Percentiles rank a stretch among this genome's conserved stretches.
Conservation (phyloP, 495 filamentous ascomycete genomes). For the Neurospora cerealis region DNA sequence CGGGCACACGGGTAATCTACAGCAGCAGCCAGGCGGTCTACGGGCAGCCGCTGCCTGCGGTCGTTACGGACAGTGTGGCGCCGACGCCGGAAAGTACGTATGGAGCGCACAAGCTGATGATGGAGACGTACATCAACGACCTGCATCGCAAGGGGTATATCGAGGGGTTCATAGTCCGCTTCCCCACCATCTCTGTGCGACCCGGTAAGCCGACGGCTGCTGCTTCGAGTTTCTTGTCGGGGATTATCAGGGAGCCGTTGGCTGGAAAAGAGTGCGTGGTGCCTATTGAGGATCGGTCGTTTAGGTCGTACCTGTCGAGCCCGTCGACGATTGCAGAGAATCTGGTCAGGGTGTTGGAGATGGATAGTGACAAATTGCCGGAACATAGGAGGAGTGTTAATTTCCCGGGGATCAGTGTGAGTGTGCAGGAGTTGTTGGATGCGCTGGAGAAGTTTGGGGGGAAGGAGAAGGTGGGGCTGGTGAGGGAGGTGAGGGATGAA, state of each 20-base stretch:
- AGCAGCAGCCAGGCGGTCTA: constrained; percentile 29
- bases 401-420: constrained; percentile 63
- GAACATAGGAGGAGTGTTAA: constrained; percentile 54
- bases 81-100: constrained; percentile 64
- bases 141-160: constrained; percentile 61
- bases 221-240: constrained; percentile 62
- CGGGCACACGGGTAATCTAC: constrained; percentile 56
- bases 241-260: constrained; percentile 48
- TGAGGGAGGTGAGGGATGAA: constrained; percentile 57
- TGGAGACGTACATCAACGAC: constrained; percentile 66
- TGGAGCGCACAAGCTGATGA: constrained; percentile 70
- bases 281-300: constrained; percentile 46
- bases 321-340: constrained; percentile 62
- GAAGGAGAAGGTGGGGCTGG: constrained; percentile 50
- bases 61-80: constrained; percentile 34
- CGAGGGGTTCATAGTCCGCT: constrained; percentile 55
- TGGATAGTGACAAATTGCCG: constrained; percentile 46
- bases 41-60: constrained; percentile 25
- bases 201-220: constrained; percentile 68
- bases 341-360: constrained; percentile 49
- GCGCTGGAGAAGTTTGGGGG: constrained; percentile 61
- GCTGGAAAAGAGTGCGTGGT: constrained; percentile 55
- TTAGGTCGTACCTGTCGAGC: constrained; percentile 58
- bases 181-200: constrained; percentile 67
- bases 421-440: constrained; percentile 65